Evolutionary conservation across 495 filamentous ascomycete genomes (phyloP).

Genomic region (Penicillium silybi): DNA sequence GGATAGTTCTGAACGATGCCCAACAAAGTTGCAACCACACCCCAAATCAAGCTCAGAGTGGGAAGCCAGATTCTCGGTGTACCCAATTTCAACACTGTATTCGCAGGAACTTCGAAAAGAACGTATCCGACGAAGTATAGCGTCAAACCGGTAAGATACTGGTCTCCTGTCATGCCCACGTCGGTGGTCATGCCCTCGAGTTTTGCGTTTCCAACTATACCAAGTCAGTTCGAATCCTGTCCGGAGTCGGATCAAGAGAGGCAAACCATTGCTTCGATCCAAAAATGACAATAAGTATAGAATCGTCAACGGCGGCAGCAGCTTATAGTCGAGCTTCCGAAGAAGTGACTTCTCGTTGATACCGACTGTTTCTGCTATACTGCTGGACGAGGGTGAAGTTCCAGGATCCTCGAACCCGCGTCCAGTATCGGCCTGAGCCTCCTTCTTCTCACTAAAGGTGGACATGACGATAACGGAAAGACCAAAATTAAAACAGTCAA

Average conservation of each 20-base stretch:
- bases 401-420: not conserved
- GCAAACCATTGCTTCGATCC: conserved; percentile 66
- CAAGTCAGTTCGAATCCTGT: conserved; percentile 16
- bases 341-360: conserved; percentile 61
- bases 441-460: conserved; percentile 3
- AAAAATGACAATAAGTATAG: conserved; percentile 72
- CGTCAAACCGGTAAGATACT: conserved; percentile 68
- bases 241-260: no score
- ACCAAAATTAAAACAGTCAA: not conserved
- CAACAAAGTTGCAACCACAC: conserved; percentile 66
- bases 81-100: conserved; percentile 68
- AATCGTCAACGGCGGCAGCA: conserved; percentile 64
- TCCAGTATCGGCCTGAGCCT: not conserved
- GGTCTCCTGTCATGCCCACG: conserved; percentile 64
- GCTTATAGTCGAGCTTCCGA: conserved; percentile 59
- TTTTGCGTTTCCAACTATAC: conserved; percentile 50
- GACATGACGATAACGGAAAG: conserved; percentile 5
- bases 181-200: conserved; percentile 62
- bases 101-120: conserved; percentile 66
- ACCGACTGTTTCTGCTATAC: conserved; percentile 15
- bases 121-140: conserved; percentile 78
- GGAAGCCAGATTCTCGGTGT: conserved; percentile 61
- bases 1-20: conserved; percentile 63
- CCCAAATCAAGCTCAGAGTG: conserved; percentile 53
- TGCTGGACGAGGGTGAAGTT: conserved; percentile 13